Percentiles rank a stretch among this genome's conserved stretches.
Evolutionary conservation across 2,329 filamentous ascomycete genomes (phyloP).

Genomic region (Huntiella bhutanensis): DNA sequence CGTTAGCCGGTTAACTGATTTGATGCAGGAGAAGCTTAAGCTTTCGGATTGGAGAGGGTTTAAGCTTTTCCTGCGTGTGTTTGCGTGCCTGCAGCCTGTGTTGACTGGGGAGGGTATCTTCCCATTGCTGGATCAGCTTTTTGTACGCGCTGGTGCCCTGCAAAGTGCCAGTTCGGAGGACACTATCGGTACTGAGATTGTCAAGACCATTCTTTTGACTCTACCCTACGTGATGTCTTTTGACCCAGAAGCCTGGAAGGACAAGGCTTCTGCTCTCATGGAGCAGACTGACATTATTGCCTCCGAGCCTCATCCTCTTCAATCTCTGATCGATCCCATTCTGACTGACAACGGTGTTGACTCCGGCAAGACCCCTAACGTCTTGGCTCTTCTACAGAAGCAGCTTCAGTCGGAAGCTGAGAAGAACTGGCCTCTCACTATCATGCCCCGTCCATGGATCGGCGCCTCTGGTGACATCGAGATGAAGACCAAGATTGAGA

Average conservation of each 20-base stretch:
- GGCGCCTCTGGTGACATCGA: conserved; percentile 42
- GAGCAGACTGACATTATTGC: conserved; percentile 93
- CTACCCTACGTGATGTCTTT: conserved; percentile 77
- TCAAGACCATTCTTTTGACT: conserved; percentile 90
- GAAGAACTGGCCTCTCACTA: conserved; percentile 55
- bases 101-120: conserved; percentile 76
- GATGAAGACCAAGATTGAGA: conserved; percentile 37
- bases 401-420: conserved; percentile 64
- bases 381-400: conserved; percentile 66
- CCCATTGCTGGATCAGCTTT: conserved; percentile 71
- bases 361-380: conserved; percentile 43
- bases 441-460: conserved; percentile 49
- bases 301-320: conserved; percentile 67
- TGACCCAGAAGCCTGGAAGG: conserved; percentile 47
- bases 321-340: conserved; percentile 66
- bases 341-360: conserved; percentile 43
- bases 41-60: conserved; percentile 72
- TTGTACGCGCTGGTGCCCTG: conserved; percentile 73
- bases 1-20: conserved; percentile 40
- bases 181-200: conserved; percentile 63
- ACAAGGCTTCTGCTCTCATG: conserved; percentile 60
- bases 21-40: conserved; percentile 47
- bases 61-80: conserved; percentile 74
- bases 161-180: conserved; percentile 89
- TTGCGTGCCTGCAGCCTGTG: conserved; percentile 68